Conservation (phyloP, 495 filamentous ascomycete species). For the Podospora pseudocomata region DNA sequence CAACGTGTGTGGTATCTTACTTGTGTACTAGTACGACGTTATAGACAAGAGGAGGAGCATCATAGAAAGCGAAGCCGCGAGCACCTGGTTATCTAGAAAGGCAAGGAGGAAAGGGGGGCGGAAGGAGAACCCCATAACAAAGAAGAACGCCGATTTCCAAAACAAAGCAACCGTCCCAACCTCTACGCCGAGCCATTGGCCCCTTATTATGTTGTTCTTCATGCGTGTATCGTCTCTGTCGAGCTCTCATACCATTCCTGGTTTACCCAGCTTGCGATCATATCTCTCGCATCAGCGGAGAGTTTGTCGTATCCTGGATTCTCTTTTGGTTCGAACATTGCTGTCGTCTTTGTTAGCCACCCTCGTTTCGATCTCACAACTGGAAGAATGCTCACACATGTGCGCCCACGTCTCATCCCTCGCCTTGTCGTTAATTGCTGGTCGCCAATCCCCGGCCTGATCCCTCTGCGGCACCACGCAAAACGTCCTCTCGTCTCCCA, state of each 20-base stretch:
- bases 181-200: background rate
- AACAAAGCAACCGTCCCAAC: background rate
- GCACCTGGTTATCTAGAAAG: background rate
- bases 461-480: slow-evolving; percentile 67
- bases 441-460: slow-evolving; percentile 53
- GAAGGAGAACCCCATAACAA: background rate
- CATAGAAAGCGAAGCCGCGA: background rate
- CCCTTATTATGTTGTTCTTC: slow-evolving; percentile 7
- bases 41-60: background rate
- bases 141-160: background rate
- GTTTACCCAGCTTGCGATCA: slow-evolving; percentile 56
- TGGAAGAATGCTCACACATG: slow-evolving; percentile 50
- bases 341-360: slow-evolving; percentile 25
- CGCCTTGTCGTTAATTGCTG: slow-evolving; percentile 72
- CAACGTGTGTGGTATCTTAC: background rate
- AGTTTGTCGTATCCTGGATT: slow-evolving; percentile 77
- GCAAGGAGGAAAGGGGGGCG: background rate
- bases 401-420: slow-evolving; percentile 79
- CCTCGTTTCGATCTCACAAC: background rate
- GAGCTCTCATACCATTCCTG: slow-evolving; percentile 50
- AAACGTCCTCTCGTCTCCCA: slow-evolving; percentile 70
- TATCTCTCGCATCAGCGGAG: slow-evolving; percentile 60
- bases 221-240: slow-evolving; percentile 20
- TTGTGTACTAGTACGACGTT: background rate
- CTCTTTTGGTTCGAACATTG: slow-evolving; percentile 76